Evolutionary conservation across 148 eudicot genomes (phyloP).

Genomic region (Rheum nobile): DNA sequence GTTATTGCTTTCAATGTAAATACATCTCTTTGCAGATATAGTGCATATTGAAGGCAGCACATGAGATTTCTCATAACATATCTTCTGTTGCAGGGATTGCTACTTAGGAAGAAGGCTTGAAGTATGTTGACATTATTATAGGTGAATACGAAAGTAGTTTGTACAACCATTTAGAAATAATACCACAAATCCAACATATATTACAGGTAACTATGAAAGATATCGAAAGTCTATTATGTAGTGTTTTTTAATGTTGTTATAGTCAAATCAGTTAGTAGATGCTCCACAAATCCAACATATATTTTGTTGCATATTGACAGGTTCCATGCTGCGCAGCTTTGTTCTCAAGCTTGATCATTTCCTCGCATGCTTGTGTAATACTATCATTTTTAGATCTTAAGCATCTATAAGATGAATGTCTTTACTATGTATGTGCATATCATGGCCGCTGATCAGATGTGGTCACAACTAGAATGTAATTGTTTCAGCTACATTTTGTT

Average conservation of each 20-base stretch:
- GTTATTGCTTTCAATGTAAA: too few relatives aligned
- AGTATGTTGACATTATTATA: slow-evolving; percentile 12
- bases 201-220: too few relatives aligned
- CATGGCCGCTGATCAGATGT: background rate
- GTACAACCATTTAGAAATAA: too few relatives aligned
- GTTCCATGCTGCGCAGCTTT: slow-evolving; percentile 46
- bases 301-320: slow-evolving; percentile 16
- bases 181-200: too few relatives aligned
- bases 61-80: background rate
- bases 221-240: too few relatives aligned
- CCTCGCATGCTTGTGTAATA: slow-evolving; percentile 46
- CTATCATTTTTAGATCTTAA: background rate
- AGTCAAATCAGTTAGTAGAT: background rate
- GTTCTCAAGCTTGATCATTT: slow-evolving; percentile 29
- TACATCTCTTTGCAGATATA: too few relatives aligned
- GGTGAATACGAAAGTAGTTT: slow-evolving; percentile 19
- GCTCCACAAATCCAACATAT: background rate
- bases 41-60: too few relatives aligned
- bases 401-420: background rate
- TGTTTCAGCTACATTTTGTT: background rate
- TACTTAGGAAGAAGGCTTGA: slow-evolving; percentile 13
- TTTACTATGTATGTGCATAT: background rate
- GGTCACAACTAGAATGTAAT: background rate
- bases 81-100: slow-evolving; percentile 20
- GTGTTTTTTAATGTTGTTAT: background rate